Conservation (phyloP, 805 yeast species). For the Wickerhamomyces bovis region DNA sequence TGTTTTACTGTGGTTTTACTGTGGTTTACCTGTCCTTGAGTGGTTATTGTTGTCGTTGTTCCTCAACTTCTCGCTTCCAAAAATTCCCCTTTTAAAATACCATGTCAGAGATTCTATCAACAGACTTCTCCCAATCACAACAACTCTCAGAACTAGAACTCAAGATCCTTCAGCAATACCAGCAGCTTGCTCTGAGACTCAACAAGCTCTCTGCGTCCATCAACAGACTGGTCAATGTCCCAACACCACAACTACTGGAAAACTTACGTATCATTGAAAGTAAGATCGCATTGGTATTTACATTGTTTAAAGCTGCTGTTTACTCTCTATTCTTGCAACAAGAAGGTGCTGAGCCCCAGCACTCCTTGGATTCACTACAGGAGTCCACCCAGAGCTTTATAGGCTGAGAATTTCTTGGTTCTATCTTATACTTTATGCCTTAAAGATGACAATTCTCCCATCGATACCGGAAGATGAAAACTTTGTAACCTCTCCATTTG, state of each 20-base stretch:
- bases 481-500: constrained; percentile 42
- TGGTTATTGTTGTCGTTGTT: too few species aligned
- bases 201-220: constrained; percentile 20
- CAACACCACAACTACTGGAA: constrained; percentile 33
- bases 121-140: constrained; percentile 19
- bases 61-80: too few species aligned
- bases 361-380: constrained; percentile 10
- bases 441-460: constrained; percentile 83
- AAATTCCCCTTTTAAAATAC: not conserved
- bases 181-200: constrained; percentile 30
- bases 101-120: not conserved
- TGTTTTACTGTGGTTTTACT: not conserved
- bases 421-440: constrained; percentile 28
- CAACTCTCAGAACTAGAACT: constrained; percentile 31
- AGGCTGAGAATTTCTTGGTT: not conserved
- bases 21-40: too few species aligned
- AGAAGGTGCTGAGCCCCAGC: constrained; percentile 25
- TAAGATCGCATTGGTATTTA: constrained; percentile 58
- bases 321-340: constrained; percentile 55
- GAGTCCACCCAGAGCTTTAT: constrained; percentile 19
- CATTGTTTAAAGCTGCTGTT: constrained; percentile 64
- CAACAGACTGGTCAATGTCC: constrained; percentile 17
- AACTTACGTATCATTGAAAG: constrained; percentile 56
- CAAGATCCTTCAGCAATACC: constrained; percentile 33
- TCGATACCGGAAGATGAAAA: constrained; percentile 80